Base-by-base conservation (phyloP, 345 rosid species). In the Populus ilicifolia region DNA sequence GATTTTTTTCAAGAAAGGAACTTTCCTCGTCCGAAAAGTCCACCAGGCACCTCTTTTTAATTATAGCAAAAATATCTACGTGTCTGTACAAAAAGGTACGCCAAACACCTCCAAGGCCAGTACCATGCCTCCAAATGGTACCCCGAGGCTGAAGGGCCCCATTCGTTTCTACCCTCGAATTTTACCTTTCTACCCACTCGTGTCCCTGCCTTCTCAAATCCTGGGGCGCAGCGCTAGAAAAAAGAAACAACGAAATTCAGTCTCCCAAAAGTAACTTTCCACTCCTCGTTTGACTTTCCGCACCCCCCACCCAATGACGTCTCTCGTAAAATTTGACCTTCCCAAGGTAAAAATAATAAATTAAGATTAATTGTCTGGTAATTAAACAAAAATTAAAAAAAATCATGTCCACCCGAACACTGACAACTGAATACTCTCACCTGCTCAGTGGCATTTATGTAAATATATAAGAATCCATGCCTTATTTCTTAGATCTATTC, bases 401-500 rank as follows among this genome's bases (percentile, higher is more conserved):
- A 63, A 5, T 17, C 27, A 13, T 9, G 64, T 29, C 71, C 75
- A 35, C 50, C 70, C 54, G 8, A 21, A 23, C 6, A 29, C 54
- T 66, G 2, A 52, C 20, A 30, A 21, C 56, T 72, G 81, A 72
- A 72, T 20, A 52, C 43, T 27, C 67, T 48, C 69, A 41, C 66
- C 81, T 65, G 54, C 67, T 0, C 46, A 69, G 30, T 79, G 85
- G 83, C 79, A 70, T 12, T 67, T 2, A 4, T 76, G 87, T 80
- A 75, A 77, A 75, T 82, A 17, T 11, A 5, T 0, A 2, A 12
- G 54, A 70, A 14, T 71, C 71, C 20, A 52, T 16, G 76, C 14
- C 83, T 39, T 38, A 1, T 46, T 74, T 11, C 0, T 1, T 4
- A 67, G 25, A 12, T 5, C 25, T 4, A 11, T 8, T 25, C 7